Evolutionary conservation across 73 alveolate genomes (phyloP).

Genomic region (Paramecium biaurelia): DNA sequence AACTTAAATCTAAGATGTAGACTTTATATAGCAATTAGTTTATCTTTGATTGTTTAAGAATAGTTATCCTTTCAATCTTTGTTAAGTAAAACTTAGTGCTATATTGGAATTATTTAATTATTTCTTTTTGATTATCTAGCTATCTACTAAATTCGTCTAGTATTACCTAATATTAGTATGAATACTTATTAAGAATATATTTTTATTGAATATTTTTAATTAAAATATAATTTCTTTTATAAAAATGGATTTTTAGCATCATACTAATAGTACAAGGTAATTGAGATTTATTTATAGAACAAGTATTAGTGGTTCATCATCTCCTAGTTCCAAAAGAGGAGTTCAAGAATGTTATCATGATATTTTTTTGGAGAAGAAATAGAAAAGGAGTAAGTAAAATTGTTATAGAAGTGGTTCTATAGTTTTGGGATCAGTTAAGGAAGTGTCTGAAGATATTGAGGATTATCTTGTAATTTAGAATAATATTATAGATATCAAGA

Average conservation of each 20-base stretch:
- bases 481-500: not conserved
- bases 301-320: not conserved
- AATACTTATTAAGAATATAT: not conserved
- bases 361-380: not conserved
- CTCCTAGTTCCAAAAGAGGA: not conserved
- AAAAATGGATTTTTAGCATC: not conserved
- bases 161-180: not conserved
- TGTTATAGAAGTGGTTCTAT: constrained; percentile 4
- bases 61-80: not conserved
- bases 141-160: not conserved
- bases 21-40: constrained; percentile 5
- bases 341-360: not conserved
- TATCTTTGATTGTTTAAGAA: not conserved
- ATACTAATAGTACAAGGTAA: constrained; percentile 7
- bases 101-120: not conserved
- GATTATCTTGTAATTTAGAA: not conserved
- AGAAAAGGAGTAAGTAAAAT: not conserved
- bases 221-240: not conserved
- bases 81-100: not conserved
- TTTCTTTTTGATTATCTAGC: not conserved
- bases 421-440: not conserved
- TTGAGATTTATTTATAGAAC: not conserved
- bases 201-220: not conserved
- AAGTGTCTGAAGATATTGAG: not conserved
- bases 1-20: not conserved